phyloP scores from a whole-genome alignment of 177 flowering plant genomes.

The Vitis hybrid region DNA sequence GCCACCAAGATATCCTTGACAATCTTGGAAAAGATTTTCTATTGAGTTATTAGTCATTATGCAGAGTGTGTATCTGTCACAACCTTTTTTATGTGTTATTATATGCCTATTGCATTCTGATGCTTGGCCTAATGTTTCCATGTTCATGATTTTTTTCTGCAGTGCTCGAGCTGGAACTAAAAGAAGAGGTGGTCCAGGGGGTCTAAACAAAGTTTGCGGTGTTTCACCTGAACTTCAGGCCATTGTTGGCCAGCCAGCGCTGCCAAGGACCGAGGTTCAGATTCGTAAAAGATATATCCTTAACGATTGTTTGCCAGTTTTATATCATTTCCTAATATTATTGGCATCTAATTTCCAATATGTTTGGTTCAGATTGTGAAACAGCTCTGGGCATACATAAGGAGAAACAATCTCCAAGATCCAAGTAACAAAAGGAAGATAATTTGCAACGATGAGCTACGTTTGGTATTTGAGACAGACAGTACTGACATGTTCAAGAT shows the following conservation, averaged over 20 bases:
- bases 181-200: conserved; percentile 71
- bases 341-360: neutral
- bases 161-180: conserved; percentile 46
- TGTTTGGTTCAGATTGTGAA: conserved; percentile 53
- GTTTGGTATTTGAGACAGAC: conserved; percentile 64
- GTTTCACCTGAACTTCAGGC: conserved; percentile 65
- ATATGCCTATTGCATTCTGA: no score
- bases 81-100: no score
- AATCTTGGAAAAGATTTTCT: no score
- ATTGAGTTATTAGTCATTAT: no score
- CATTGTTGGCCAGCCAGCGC: conserved; percentile 62
- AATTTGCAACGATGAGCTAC: conserved; percentile 63
- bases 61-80: no score
- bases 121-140: neutral
- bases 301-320: neutral
- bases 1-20: no score
- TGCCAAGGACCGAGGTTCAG: conserved; percentile 67
- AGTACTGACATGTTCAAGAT: conserved; percentile 78
- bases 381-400: conserved; percentile 71
- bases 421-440: conserved; percentile 73
- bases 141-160: conserved; percentile 11
- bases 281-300: neutral
- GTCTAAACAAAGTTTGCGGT: conserved; percentile 61
- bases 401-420: conserved; percentile 69
- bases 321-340: neutral